phyloP scores from a whole-genome alignment of 2,329 filamentous ascomycete species.

The Dactylellina drechsleri region DNA sequence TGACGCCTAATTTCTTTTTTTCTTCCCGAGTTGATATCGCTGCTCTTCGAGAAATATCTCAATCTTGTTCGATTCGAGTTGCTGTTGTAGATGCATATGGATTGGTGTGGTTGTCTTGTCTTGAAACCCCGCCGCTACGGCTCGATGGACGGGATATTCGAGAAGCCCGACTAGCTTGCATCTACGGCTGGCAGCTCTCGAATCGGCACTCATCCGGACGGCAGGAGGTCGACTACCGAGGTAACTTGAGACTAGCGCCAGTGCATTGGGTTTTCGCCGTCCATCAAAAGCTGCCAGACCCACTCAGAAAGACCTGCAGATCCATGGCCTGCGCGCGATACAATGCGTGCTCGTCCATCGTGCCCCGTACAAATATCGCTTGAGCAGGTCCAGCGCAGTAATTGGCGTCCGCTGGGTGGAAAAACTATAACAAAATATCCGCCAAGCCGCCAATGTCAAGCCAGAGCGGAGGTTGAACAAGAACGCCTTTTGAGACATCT shows the following conservation, averaged over 20 bases:
- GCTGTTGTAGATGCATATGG: slow-evolving; percentile 22
- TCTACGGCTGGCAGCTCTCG: slow-evolving; percentile 4
- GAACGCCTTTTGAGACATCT: slow-evolving; percentile 31
- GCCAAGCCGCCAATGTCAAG: slow-evolving; percentile 47
- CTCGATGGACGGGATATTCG: slow-evolving; percentile 9
- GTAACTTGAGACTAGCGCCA: not conserved
- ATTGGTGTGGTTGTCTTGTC: slow-evolving; percentile 39
- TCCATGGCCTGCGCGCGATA: not conserved
- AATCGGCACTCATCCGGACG: slow-evolving; percentile 19
- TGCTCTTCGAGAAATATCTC: slow-evolving; percentile 20
- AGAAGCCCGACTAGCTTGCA: slow-evolving; percentile 3
- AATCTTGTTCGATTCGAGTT: slow-evolving; percentile 13
- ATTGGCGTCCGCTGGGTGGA: slow-evolving; percentile 19
- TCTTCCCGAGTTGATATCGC: not conserved
- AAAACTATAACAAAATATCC: slow-evolving; percentile 40
- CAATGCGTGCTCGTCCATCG: not conserved
- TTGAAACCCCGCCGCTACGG: slow-evolving; percentile 26
- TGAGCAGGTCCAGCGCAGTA: not conserved
- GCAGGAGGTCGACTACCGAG: not conserved
- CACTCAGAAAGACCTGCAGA: slow-evolving; percentile 18
- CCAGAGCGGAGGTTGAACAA: slow-evolving; percentile 14
- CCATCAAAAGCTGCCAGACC: not conserved
- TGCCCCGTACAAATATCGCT: too few relatives aligned
- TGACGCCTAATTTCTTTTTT: slow-evolving; percentile 42
- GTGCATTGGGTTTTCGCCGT: not conserved